Percentiles rank a stretch among this genome's conserved stretches.
These are phyloP conservation scores for Vitis rotundifolia DNA, from an alignment of 164 flowering plant genomes.

Conservation along the genomic window DNA sequence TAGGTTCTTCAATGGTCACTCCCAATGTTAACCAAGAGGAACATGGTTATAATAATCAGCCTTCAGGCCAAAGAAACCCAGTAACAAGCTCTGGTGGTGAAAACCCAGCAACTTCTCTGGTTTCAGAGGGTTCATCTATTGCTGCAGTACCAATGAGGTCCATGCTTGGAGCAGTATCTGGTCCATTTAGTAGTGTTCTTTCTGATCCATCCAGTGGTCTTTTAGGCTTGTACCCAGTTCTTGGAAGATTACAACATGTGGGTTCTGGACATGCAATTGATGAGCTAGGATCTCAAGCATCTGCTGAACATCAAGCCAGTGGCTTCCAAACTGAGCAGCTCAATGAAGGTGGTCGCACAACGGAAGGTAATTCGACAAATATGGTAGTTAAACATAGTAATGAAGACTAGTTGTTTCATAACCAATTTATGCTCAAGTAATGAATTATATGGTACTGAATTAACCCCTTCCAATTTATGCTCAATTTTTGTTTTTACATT, in stretches of 20 bases:
- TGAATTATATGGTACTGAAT: neutral
- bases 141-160: conserved; percentile 63
- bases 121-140: conserved; percentile 32
- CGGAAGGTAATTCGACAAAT: conserved; percentile 33
- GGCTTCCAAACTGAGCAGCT: conserved; percentile 26
- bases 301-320: conserved; percentile 23
- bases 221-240: conserved; percentile 60
- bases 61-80: conserved; percentile 38
- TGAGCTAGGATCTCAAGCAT: conserved; percentile 40
- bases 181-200: conserved; percentile 34
- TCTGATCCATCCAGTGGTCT: conserved; percentile 51
- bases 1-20: conserved; percentile 33
- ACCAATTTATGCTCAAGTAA: too few relatives aligned
- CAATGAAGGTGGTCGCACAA: conserved; percentile 27
- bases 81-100: conserved; percentile 31
- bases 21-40: conserved; percentile 41
- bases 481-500: neutral
- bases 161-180: conserved; percentile 73
- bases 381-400: neutral
- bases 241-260: conserved; percentile 64
- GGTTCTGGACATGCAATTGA: conserved; percentile 35
- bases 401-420: neutral
- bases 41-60: conserved; percentile 38
- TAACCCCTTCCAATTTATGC: too few relatives aligned
- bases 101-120: conserved; percentile 28